A percentile compares a stretch with the other conserved stretches of the same genome.
Evolutionary conservation across 139 green algal genomes (phyloP).

Genomic region (Coelastrella sp.): DNA sequence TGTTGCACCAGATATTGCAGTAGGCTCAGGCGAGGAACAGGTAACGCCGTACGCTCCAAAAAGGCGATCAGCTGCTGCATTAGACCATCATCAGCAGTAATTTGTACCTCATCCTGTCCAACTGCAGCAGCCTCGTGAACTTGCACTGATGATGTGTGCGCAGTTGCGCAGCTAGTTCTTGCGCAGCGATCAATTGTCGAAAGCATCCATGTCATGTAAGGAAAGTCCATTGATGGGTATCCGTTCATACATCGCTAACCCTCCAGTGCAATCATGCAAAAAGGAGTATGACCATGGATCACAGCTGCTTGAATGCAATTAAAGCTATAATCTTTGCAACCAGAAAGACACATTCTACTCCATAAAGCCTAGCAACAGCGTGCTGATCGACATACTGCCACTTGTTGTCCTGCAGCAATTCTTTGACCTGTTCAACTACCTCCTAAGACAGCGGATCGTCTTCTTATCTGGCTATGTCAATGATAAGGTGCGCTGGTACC

Average conservation of each 20-base stretch:
- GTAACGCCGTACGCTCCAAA: constrained; percentile 26
- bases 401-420: constrained; percentile 58
- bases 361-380: not conserved
- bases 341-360: not conserved
- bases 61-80: too few species aligned
- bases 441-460: constrained; percentile 92
- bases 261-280: too few species aligned
- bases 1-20: constrained; percentile 66
- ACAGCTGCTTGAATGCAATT: not conserved
- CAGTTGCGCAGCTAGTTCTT: too few species aligned
- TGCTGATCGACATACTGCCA: too few species aligned
- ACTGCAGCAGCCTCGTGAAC: too few species aligned
- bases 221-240: too few species aligned
- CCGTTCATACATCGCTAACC: too few species aligned
- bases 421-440: constrained; percentile 88
- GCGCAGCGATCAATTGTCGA: too few species aligned
- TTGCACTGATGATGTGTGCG: too few species aligned
- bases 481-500: constrained; percentile 75
- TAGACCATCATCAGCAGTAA: too few species aligned
- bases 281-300: not conserved
- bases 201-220: too few species aligned
- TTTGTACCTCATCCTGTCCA: too few species aligned
- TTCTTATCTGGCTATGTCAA: constrained; percentile 89
- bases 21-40: constrained; percentile 63
- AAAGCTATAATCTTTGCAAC: not conserved